Percentiles rank a stretch among this genome's conserved stretches.
phyloP scores from a whole-genome alignment of 1,284 basidiomycete genomes.

The Bondarzewia mesenterica region DNA sequence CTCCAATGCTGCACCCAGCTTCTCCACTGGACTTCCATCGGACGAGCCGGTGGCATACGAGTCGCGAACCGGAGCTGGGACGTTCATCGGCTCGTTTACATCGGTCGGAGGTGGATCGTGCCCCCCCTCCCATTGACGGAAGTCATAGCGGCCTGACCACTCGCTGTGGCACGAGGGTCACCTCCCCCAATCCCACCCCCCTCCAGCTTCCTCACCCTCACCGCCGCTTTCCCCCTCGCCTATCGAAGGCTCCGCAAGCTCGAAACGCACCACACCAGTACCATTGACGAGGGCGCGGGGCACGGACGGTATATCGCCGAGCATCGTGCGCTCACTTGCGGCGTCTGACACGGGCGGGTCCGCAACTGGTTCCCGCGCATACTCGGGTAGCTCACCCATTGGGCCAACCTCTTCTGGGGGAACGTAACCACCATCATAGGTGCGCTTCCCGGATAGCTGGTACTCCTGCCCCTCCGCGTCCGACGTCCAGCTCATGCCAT shows the following conservation, averaged over 20 bases:
- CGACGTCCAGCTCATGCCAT: conserved; percentile 36
- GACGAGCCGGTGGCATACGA: conserved; percentile 38
- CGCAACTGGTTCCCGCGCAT: conserved; percentile 5
- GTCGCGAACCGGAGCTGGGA: conserved; percentile 22
- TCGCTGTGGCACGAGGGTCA: conserved; percentile 26
- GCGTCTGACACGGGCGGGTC: not conserved
- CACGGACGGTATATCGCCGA: not conserved
- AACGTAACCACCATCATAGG: conserved; percentile 10
- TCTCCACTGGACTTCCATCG: conserved; percentile 38
- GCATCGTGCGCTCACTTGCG: conserved; percentile 2
- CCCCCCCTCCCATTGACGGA: not conserved
- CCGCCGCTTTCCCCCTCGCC: not conserved
- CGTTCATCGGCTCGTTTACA: conserved; percentile 18
- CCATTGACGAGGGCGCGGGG: conserved; percentile 9
- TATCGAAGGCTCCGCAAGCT: conserved; percentile 2
- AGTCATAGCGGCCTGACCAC: conserved; percentile 25
- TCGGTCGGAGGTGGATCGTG: not conserved
- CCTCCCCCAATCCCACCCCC: not conserved
- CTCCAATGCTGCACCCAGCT: conserved; percentile 27
- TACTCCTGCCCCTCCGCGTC: conserved; percentile 32
- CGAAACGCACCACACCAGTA: conserved; percentile 7
- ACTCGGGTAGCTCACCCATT: conserved; percentile 24
- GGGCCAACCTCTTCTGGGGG: conserved; percentile 22
- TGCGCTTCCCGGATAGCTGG: conserved; percentile 12
- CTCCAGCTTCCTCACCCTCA: not conserved